phyloP scores from a whole-genome alignment of 192 early-diverging fungal species.

The Coemansia biformis region DNA sequence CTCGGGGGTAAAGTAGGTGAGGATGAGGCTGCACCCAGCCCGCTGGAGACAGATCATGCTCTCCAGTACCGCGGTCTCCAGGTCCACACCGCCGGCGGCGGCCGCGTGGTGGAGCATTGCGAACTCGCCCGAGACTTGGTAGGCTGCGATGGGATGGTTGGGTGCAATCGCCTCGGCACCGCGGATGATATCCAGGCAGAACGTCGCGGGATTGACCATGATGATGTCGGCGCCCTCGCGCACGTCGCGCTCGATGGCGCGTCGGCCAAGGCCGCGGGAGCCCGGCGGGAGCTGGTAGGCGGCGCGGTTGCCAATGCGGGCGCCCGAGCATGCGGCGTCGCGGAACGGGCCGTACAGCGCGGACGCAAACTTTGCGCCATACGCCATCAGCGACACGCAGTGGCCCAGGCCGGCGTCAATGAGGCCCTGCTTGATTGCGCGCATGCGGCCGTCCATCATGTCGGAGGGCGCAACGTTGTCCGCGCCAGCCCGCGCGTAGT shows the following conservation, averaged over 20 bases:
- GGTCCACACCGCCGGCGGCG: conserved; percentile 72
- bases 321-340: conserved; percentile 92
- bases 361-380: conserved; percentile 94
- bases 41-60: conserved; percentile 72
- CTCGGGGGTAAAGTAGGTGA: conserved; percentile 94
- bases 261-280: conserved; percentile 82
- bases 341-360: conserved; percentile 97
- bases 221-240: conserved; percentile 93
- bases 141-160: conserved; percentile 90
- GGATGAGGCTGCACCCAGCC: conserved; percentile 88
- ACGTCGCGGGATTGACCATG: conserved; percentile 95
- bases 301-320: conserved; percentile 82
- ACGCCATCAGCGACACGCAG: conserved; percentile 88
- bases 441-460: conserved; percentile 97
- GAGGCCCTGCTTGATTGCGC: conserved; percentile 84
- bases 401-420: conserved; percentile 66
- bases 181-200: conserved; percentile 92
- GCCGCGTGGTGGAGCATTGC: conserved; percentile 83
- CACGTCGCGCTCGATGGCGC: conserved; percentile 83
- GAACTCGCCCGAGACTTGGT: conserved; percentile 91
- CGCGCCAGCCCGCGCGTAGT: conserved; percentile 87
- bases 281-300: conserved; percentile 92
- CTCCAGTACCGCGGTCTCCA: conserved; percentile 83
- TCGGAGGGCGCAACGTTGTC: conserved; percentile 91
- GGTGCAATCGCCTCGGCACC: conserved; percentile 69